These are phyloP conservation scores for Triangularia setosa DNA, from an alignment of 2,329 filamentous ascomycete genomes.

Conservation along the genomic window DNA sequence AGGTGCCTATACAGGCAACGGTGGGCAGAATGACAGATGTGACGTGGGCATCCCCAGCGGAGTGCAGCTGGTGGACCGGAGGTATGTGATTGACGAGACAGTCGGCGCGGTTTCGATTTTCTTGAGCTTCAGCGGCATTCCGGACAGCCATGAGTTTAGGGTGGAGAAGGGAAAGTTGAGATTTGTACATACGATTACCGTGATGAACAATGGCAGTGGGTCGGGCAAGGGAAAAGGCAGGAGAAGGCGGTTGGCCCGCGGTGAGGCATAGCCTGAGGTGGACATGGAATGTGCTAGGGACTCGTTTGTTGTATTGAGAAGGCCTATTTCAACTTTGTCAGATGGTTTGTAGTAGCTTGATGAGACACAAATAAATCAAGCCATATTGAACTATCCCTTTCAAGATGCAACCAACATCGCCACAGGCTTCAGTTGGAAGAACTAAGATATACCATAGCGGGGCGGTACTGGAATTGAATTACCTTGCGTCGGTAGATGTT, in stretches of 20 bases:
- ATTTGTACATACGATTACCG: constrained; percentile 29
- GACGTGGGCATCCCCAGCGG: constrained; percentile 28
- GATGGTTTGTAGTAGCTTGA: neutral
- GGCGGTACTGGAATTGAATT: too few relatives aligned
- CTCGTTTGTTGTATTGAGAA: too few relatives aligned
- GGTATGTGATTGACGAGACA: constrained; percentile 32
- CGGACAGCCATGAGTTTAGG: constrained; percentile 31
- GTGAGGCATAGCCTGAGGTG: neutral
- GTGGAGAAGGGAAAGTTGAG: constrained; percentile 28
- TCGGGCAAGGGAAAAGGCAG: constrained; percentile 11
- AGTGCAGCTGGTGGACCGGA: constrained; percentile 25
- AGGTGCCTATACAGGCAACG: constrained; percentile 26
- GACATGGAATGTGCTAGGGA: too few relatives aligned
- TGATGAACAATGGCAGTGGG: constrained; percentile 18
- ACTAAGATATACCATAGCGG: too few relatives aligned
- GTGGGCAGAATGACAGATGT: constrained; percentile 24
- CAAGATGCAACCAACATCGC: neutral
- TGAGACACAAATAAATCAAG: neutral
- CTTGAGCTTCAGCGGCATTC: constrained; percentile 27
- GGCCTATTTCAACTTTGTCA: neutral
- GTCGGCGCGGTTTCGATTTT: constrained; percentile 29
- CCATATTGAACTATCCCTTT: neutral
- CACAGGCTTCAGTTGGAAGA: too few relatives aligned
- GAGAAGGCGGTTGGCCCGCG: neutral
- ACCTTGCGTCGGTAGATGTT: too few relatives aligned